Evolutionary conservation across 768 basidiomycete genomes (phyloP), one percentile per base, ranked within the genome.

Genomic region (Boletus tylopilopsis): DNA sequence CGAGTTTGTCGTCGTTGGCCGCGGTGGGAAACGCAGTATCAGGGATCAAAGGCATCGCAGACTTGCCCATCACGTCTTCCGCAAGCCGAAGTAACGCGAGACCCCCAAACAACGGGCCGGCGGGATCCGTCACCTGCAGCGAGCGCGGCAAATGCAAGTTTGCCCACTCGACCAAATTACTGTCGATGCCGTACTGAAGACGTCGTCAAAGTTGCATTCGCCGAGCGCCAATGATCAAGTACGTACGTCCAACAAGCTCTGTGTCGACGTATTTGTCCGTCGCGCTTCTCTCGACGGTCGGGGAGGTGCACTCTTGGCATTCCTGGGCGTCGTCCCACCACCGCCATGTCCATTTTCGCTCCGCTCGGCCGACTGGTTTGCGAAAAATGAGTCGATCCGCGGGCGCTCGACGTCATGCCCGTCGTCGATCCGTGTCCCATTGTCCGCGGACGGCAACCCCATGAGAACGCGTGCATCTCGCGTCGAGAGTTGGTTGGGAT

Each of bases 61-160:
- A 72, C 49, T 75, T 73, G 29, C 84, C 82, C 63, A 82, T 84
- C 70, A 90, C 81, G 21, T 81, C 78, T 67, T 96, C 94, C 1
- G 94, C 86, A 13, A 97, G 73, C 6, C 94, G 86, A 48, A 93
- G 81, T 19, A 97, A 78, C 11, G 83, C 78, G 29, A 94, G 77
- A 4, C 94, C 95, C 6, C 71, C 79, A 70, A 74, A 85, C 21
- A 79, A 68, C 37, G 76, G 67, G 42, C 53, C 67, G 2, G 62
- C 52, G 1, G 56, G 52, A 53, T 85, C 78, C 5, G 57, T 71
- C 56, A 90, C 78, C 56, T 81, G 83, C 9, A 83, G 71, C 3
- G 74, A 66, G 8, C 72, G 57, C 2, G 94, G 90, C 1, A 99
- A 75, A 60, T 87, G 84, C 5, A 77, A 72, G 68, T 99, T 99